Conservation (phyloP, 495 filamentous ascomycete species). For the Umbilicaria muhlenbergii region DNA sequence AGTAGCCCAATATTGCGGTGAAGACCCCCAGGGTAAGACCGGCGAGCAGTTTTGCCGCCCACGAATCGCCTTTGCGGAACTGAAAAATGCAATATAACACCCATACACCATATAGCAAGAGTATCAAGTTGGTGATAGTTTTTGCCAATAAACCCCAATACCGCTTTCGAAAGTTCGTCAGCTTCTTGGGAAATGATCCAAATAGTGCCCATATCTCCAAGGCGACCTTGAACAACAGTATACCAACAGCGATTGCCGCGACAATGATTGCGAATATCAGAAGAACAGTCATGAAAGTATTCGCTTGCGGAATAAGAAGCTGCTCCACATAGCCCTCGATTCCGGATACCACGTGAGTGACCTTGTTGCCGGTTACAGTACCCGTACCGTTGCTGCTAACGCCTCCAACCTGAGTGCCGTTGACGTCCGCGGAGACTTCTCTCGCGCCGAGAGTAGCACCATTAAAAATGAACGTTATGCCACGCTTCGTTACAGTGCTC, state of each 20-base stretch:
- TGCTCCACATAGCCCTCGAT: constrained; percentile 64
- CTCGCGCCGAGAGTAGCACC: constrained; percentile 33
- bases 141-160: constrained; percentile 87
- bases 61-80: constrained; percentile 85
- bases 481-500: constrained; percentile 35
- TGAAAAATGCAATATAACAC: constrained; percentile 93
- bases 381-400: constrained; percentile 17
- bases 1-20: constrained; percentile 61
- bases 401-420: constrained; percentile 20
- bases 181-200: constrained; percentile 66
- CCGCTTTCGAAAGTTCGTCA: constrained; percentile 77
- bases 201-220: constrained; percentile 86
- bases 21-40: constrained; percentile 68
- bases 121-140: constrained; percentile 80
- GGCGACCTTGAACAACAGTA: constrained; percentile 82
- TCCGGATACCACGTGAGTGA: constrained; percentile 40
- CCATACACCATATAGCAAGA: constrained; percentile 90
- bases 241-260: constrained; percentile 68
- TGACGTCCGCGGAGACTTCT: constrained; percentile 34
- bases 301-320: constrained; percentile 66
- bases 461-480: constrained; percentile 29
- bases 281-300: constrained; percentile 93
- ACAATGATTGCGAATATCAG: constrained; percentile 79
- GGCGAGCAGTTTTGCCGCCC: constrained; percentile 80
- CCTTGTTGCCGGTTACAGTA: constrained; percentile 21